Percentiles rank a stretch among this genome's conserved stretches.
phyloP scores from a whole-genome alignment of 495 filamentous ascomycete genomes.

The Lasiosphaeriaceae sp. region DNA sequence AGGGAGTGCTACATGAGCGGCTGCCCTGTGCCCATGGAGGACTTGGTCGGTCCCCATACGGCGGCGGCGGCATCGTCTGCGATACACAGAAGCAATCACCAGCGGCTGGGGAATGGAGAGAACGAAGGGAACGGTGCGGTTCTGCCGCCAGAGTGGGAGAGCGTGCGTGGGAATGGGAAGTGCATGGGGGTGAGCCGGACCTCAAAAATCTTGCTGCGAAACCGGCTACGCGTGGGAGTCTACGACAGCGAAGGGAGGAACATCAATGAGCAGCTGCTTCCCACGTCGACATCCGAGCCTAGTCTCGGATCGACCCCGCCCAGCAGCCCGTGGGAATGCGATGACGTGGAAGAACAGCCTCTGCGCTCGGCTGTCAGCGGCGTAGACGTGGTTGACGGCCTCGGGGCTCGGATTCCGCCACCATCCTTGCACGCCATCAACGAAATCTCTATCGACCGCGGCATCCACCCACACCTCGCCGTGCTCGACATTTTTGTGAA shows the following conservation, averaged over 20 bases:
- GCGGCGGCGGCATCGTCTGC: constrained; percentile 20
- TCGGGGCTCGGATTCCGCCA: constrained; percentile 13
- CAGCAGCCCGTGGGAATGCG: no score
- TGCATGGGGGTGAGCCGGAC: constrained; percentile 71
- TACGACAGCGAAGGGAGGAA: constrained; percentile 60
- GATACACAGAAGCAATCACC: constrained; percentile 12
- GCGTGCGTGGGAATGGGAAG: constrained; percentile 75
- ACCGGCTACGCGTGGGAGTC: constrained; percentile 78
- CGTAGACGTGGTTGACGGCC: neutral
- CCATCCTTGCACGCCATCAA: constrained; percentile 81
- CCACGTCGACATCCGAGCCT: constrained; percentile 40
- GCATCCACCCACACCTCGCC: constrained; percentile 81
- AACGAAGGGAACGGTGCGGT: constrained; percentile 2
- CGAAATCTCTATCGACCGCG: constrained; percentile 89
- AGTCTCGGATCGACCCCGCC: constrained; percentile 29
- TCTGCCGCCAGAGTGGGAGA: constrained; percentile 53
- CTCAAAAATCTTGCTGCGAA: constrained; percentile 77
- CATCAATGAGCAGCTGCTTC: constrained; percentile 45
- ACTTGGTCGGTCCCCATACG: constrained; percentile 42
- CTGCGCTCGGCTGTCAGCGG: neutral
- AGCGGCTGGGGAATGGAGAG: neutral
- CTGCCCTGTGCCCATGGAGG: constrained; percentile 50
- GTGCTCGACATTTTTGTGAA: constrained; percentile 86
- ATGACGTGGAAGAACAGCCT: neutral
- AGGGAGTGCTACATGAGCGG: constrained; percentile 92